phyloP scores from a whole-genome alignment of 495 filamentous ascomycete species.

The Aspergillus nanangensis region DNA sequence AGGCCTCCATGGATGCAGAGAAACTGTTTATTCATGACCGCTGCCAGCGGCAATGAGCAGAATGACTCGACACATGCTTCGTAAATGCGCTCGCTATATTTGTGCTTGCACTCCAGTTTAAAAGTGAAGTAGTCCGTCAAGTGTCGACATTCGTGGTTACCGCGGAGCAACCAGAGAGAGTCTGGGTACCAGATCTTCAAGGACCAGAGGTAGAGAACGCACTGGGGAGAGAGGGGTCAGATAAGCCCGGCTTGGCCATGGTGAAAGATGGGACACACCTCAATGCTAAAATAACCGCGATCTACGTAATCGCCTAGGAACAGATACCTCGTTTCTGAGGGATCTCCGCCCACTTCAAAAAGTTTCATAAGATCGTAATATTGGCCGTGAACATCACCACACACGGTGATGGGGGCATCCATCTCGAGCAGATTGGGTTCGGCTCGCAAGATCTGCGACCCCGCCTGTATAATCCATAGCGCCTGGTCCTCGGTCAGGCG shows the following conservation, averaged over 20 bases:
- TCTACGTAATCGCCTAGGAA: slow-evolving; percentile 98
- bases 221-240: slow-evolving; percentile 45
- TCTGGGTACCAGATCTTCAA: slow-evolving; percentile 99
- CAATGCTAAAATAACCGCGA: slow-evolving; percentile 97
- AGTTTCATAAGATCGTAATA: slow-evolving; percentile 99
- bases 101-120: slow-evolving; percentile 98
- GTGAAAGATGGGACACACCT: slow-evolving; percentile 44
- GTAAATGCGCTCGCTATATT: slow-evolving; percentile 94
- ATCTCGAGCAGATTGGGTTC: slow-evolving; percentile 98
- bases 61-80: slow-evolving; percentile 98
- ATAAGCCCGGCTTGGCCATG: too few relatives aligned
- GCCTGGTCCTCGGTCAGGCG: slow-evolving; percentile 96
- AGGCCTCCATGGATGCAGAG: slow-evolving; percentile 96
- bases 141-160: slow-evolving; percentile 98
- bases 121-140: slow-evolving; percentile 99
- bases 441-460: slow-evolving; percentile 73
- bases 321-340: slow-evolving; percentile 90
- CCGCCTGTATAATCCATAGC: slow-evolving; percentile 85
- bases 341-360: slow-evolving; percentile 97
- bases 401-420: slow-evolving; percentile 99
- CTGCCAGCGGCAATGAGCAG: slow-evolving; percentile 88
- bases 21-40: slow-evolving; percentile 99
- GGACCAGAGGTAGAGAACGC: slow-evolving; percentile 94
- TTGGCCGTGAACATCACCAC: slow-evolving; percentile 96
- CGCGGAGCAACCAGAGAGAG: slow-evolving; percentile 91